phyloP scores from a whole-genome alignment of 805 yeast species.

The Suhomyces emberorum region DNA sequence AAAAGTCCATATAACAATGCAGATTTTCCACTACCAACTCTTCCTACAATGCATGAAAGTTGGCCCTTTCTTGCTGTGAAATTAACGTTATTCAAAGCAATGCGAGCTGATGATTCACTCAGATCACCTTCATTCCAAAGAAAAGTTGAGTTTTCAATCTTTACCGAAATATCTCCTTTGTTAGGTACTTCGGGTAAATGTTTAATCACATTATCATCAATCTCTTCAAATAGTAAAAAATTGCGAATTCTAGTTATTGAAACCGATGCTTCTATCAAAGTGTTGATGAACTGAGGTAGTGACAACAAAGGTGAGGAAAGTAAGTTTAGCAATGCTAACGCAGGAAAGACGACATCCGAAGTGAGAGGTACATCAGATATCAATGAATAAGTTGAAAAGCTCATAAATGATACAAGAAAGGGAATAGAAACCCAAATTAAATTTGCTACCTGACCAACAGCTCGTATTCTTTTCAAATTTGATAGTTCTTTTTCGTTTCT shows the following conservation, averaged over 20 bases:
- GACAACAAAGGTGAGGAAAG: conserved; percentile 57
- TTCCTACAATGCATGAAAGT: conserved; percentile 23
- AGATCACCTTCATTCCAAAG: conserved; percentile 18
- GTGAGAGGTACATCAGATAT: conserved; percentile 16
- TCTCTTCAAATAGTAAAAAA: conserved; percentile 36
- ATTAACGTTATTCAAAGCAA: conserved; percentile 18
- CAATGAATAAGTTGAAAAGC: conserved; percentile 18
- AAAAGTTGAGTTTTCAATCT: conserved; percentile 16
- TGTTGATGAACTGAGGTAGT: conserved; percentile 55
- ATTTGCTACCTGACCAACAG: conserved; percentile 10
- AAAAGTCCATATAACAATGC: conserved; percentile 22
- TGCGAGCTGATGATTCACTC: conserved; percentile 2
- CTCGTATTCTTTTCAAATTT: conserved; percentile 14
- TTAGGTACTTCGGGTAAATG: conserved; percentile 1
- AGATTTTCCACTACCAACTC: conserved; percentile 27
- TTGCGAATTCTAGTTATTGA: conserved; percentile 52
- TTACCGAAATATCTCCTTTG: conserved; percentile 16
- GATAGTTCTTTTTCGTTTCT: conserved; percentile 20
- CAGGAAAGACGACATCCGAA: conserved; percentile 27
- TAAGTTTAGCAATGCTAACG: conserved; percentile 29
- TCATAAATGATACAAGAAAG: conserved; percentile 20
- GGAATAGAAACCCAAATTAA: conserved; percentile 26
- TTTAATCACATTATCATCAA: conserved; percentile 11
- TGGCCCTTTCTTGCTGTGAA: conserved; percentile 23
- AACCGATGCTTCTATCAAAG: conserved; percentile 57